phyloP scores from a whole-genome alignment of 345 rosid genomes.

The Syzygium aqueum region DNA sequence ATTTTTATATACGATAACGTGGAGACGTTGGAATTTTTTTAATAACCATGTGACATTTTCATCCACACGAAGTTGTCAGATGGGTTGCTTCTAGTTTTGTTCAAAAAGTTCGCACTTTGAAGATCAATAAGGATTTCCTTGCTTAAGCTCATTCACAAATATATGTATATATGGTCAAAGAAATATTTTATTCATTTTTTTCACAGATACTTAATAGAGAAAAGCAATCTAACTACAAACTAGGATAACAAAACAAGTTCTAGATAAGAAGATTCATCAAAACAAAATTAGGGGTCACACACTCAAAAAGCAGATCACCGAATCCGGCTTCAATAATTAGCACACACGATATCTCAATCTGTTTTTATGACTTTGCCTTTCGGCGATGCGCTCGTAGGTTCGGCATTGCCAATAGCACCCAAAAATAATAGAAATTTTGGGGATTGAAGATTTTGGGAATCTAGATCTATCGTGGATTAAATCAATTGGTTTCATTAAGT shows the following conservation, averaged over 20 bases:
- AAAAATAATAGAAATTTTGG: not conserved
- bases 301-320: no score
- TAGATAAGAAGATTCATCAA: no score
- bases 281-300: no score
- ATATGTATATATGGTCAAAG: not conserved
- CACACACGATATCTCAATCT: no score
- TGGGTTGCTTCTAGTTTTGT: not conserved
- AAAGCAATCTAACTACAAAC: no score
- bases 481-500: not conserved
- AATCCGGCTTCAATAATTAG: no score
- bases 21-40: not conserved
- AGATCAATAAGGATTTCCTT: not conserved
- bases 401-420: not conserved
- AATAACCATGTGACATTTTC: not conserved
- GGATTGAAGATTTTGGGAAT: not conserved
- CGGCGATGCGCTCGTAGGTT: no score
- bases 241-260: no score
- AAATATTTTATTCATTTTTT: no score
- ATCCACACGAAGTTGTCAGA: not conserved
- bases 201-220: no score
- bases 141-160: not conserved
- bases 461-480: not conserved
- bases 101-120: not conserved
- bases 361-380: no score
- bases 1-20: not conserved